Conservation (phyloP, 2,329 filamentous ascomycete genomes). For the Aspergillus thermomutatus region DNA sequence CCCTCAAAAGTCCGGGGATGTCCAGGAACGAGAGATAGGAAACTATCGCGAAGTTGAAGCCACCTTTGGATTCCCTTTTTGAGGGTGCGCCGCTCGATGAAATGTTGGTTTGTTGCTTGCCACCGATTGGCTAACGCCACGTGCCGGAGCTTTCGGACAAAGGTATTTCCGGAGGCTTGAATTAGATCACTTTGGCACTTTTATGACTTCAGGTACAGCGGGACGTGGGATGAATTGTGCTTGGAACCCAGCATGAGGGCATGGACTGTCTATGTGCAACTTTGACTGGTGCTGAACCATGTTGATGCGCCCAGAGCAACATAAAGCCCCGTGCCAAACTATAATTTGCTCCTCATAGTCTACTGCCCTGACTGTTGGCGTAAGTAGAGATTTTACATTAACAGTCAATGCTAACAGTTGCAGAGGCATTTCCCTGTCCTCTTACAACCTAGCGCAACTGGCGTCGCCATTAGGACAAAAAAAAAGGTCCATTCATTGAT, state of each 20-base stretch:
- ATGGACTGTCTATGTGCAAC: not conserved
- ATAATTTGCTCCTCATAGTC: not conserved
- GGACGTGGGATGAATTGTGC: not conserved
- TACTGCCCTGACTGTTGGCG: not conserved
- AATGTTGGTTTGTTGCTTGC: not conserved
- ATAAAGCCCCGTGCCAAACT: not conserved
- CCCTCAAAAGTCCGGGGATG: not conserved
- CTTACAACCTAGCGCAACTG: not conserved
- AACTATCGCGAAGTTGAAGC: slow-evolving; percentile 21
- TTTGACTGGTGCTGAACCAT: too few species aligned
- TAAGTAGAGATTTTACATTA: not conserved
- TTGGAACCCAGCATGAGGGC: not conserved
- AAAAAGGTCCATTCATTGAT: not conserved
- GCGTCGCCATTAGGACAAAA: not conserved
- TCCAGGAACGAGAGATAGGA: slow-evolving; percentile 1
- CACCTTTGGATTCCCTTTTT: slow-evolving; percentile 25
- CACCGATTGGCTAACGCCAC: slow-evolving; percentile 18
- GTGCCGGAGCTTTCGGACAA: slow-evolving; percentile 7
- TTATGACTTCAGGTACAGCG: not conserved
- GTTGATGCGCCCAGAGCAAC: not conserved
- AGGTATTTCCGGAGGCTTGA: not conserved
- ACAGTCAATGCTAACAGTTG: not conserved
- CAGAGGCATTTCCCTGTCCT: not conserved
- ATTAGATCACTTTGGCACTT: not conserved
- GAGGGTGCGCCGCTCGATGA: slow-evolving; percentile 18